A percentile compares a stretch with the other conserved stretches of the same genome.
phyloP scores from a whole-genome alignment of 345 rosid species.

The Eutrema heterophyllum region DNA sequence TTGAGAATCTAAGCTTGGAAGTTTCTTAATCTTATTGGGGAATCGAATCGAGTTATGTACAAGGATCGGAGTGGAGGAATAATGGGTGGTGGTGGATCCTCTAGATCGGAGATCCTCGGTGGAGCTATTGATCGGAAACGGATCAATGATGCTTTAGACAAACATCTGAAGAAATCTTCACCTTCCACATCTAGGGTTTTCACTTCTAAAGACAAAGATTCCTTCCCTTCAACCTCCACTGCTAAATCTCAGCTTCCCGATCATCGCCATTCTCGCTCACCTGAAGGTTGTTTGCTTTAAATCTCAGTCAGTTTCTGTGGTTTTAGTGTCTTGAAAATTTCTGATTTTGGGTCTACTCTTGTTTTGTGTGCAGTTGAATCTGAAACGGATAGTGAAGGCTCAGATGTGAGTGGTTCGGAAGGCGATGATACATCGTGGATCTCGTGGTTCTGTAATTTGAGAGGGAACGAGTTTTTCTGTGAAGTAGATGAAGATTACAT shows the following conservation, averaged over 20 bases:
- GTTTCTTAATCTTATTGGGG: background rate
- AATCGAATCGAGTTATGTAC: constrained; percentile 45
- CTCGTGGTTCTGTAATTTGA: constrained; percentile 95
- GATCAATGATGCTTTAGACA: constrained; percentile 85
- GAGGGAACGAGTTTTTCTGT: constrained; percentile 94
- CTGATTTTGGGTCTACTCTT: background rate
- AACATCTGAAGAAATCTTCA: constrained; percentile 84
- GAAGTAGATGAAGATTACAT: constrained; percentile 97
- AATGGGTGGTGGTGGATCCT: constrained; percentile 66
- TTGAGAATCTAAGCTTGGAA: background rate
- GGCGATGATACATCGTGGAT: constrained; percentile 97
- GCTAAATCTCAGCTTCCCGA: constrained; percentile 61
- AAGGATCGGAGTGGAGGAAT: constrained; percentile 59
- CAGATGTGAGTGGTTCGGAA: constrained; percentile 90
- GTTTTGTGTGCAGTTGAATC: constrained; percentile 50
- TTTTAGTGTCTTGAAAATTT: background rate
- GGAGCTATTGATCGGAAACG: constrained; percentile 78
- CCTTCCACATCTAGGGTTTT: constrained; percentile 76
- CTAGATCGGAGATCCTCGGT: constrained; percentile 72
- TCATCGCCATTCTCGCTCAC: constrained; percentile 56
- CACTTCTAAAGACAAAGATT: constrained; percentile 55
- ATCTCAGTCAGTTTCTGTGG: background rate
- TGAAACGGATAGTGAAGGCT: constrained; percentile 77
- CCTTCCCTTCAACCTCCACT: constrained; percentile 71
- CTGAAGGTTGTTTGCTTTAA: constrained; percentile 47